Percentiles rank a stretch among this genome's conserved stretches.
phyloP scores from a whole-genome alignment of 345 rosid genomes.

The Erucastrum elatum region DNA sequence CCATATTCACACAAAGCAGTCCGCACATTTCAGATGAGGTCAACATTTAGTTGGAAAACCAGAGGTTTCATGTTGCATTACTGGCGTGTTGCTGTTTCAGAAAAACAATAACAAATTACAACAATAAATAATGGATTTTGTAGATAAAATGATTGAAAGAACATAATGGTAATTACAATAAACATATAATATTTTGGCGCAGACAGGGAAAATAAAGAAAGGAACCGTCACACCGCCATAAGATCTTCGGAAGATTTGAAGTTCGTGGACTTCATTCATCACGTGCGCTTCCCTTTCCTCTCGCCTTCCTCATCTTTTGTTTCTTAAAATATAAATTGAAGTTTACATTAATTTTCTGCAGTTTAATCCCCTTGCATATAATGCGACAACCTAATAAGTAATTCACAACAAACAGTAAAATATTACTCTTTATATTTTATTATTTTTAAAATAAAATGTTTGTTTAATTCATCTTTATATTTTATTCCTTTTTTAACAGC shows the following conservation, averaged over 20 bases:
- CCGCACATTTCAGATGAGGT: slow-evolving; percentile 30
- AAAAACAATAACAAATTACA: neutral
- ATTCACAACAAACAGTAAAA: neutral
- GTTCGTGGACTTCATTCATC: slow-evolving; percentile 31
- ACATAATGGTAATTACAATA: neutral
- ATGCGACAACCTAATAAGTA: neutral
- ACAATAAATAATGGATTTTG: neutral
- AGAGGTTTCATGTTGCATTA: slow-evolving; percentile 37
- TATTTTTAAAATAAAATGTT: neutral
- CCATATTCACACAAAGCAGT: neutral
- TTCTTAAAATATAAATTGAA: neutral
- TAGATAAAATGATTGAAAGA: slow-evolving; percentile 19
- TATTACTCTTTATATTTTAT: neutral
- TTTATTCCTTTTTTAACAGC: neutral
- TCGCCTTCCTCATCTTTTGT: slow-evolving; percentile 15
- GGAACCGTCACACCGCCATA: slow-evolving; percentile 36
- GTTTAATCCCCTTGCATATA: neutral
- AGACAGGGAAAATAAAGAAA: slow-evolving; percentile 24
- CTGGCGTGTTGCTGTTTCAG: slow-evolving; percentile 28
- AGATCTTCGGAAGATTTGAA: slow-evolving; percentile 36
- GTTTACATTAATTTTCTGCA: neutral
- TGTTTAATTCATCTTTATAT: neutral
- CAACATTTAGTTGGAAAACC: slow-evolving; percentile 17
- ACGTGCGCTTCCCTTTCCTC: slow-evolving; percentile 34
- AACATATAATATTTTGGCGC: neutral